phyloP scores from a whole-genome alignment of 2,329 filamentous ascomycete genomes.

The Neopestalotiopsis sp. region DNA sequence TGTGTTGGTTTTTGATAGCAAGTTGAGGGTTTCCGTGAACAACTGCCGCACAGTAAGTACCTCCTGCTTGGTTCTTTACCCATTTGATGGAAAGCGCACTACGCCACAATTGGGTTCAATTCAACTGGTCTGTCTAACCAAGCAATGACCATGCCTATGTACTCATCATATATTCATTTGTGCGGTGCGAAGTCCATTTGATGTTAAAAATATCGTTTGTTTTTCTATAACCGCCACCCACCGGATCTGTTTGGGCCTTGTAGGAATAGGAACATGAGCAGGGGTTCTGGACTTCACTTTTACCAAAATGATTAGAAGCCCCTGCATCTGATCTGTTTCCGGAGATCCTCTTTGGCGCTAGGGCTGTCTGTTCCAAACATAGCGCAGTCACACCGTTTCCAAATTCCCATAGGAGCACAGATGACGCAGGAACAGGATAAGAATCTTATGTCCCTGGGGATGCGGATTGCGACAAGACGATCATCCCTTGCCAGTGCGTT shows the following conservation, averaged over 20 bases:
- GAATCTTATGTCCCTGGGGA: not conserved
- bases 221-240: not conserved
- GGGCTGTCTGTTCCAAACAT: conserved; percentile 11
- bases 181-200: not conserved
- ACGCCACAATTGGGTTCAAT: not conserved
- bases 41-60: not conserved
- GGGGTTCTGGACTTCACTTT: not conserved
- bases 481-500: not conserved
- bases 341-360: conserved; percentile 5
- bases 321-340: conserved; percentile 11
- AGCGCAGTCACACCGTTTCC: conserved; percentile 3
- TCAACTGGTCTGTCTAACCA: not conserved
- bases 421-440: conserved; percentile 4
- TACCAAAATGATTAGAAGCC: not conserved
- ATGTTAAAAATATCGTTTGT: not conserved
- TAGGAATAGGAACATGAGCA: not conserved
- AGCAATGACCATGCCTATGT: not conserved
- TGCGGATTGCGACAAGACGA: not conserved
- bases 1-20: not conserved
- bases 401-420: conserved; percentile 2
- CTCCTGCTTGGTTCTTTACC: not conserved
- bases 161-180: not conserved
- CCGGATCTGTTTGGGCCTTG: not conserved
- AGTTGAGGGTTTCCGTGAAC: not conserved
- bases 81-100: not conserved